Base-by-base conservation (phyloP, 345 rosid species). In the Eucalyptus regnans region DNA sequence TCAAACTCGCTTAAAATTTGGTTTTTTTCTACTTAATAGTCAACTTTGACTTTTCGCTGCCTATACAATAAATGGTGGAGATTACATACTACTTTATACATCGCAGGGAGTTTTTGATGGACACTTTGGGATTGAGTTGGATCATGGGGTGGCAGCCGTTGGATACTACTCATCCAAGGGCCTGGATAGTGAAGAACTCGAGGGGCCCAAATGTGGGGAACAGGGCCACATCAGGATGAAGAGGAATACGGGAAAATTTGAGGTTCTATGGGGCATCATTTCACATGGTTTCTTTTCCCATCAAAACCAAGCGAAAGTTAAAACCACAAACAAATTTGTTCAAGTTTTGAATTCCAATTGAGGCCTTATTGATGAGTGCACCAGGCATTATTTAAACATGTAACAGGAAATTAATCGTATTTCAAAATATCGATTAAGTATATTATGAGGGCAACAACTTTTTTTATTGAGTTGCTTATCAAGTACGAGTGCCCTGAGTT, bases 181-280 rank as follows among this genome's bases (percentile, higher is more conserved):
- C 71, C 8, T 64, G 37, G 33, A 29, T 64, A 29, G 17, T 62
- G 71, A 62, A 62, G 71, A 62, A 29, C 71, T 62, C 9, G 71
- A 12, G 71, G 33, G 33, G 15, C 58, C 60, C 33, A 27, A 27
- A 62, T 12, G 52, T 33, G 37, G 15, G 68, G 68, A n/a, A 27
- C 0, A 27, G 13, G 31, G 33, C 23, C 56, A 17, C 23, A 58
- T 23, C 29, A 92, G 96, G 89, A 91, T 96, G 96, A 94, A 93
- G 95, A 94, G 97, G 88, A 96, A 94, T 88, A 94, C 68, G 7
- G 68, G 68, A 62, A 27, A 27, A 14, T 7, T 16, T 62, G 16
- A 12, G 66, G 14, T 5, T 60, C 66, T 5, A 11, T 60, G 66
- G n/a, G 31, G 66, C 66, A 60, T 60, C 66, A 60, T 11, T 60